phyloP scores from a whole-genome alignment of 179 eudicot species.

The Silene noctiflora region DNA sequence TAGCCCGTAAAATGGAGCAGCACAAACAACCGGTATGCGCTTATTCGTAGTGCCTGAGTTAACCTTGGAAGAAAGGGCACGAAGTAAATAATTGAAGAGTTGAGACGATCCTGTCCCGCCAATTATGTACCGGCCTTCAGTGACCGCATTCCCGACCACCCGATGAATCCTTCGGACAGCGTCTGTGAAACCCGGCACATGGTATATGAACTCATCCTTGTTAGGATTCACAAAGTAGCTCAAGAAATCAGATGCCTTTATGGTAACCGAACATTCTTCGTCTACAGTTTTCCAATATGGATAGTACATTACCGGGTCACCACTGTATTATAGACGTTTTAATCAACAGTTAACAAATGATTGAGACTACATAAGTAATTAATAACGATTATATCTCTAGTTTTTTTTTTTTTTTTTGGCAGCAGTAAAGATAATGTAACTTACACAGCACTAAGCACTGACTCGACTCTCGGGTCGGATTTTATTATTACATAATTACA shows the following conservation, averaged over 20 bases:
- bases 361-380: too few species aligned
- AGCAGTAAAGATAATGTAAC: too few species aligned
- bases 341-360: too few species aligned
- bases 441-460: too few species aligned
- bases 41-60: slow-evolving; percentile 24
- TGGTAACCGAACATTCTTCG: slow-evolving; percentile 18
- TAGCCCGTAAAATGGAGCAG: slow-evolving; percentile 65
- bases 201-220: slow-evolving; percentile 6
- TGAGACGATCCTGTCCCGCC: slow-evolving; percentile 76
- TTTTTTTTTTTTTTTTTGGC: too few species aligned
- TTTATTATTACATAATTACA: too few species aligned
- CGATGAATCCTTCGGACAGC: slow-evolving; percentile 42
- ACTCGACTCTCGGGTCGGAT: too few species aligned
- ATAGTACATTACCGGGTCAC: slow-evolving; percentile 17
- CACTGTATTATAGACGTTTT: slow-evolving; percentile 8
- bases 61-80: slow-evolving; percentile 35
- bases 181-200: slow-evolving; percentile 27
- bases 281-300: slow-evolving; percentile 24
- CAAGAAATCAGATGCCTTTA: slow-evolving; percentile 22
- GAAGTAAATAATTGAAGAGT: slow-evolving; percentile 51
- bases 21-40: slow-evolving; percentile 40
- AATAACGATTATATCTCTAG: too few species aligned
- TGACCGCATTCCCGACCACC: slow-evolving; percentile 51
- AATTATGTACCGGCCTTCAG: slow-evolving; percentile 38
- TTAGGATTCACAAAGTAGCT: slow-evolving; percentile 15